Evolutionary conservation across 228 moss, liverwort and hornwort genomes (phyloP), one percentile per base, ranked within the genome.

Genomic region (Sphagnum fallax): DNA sequence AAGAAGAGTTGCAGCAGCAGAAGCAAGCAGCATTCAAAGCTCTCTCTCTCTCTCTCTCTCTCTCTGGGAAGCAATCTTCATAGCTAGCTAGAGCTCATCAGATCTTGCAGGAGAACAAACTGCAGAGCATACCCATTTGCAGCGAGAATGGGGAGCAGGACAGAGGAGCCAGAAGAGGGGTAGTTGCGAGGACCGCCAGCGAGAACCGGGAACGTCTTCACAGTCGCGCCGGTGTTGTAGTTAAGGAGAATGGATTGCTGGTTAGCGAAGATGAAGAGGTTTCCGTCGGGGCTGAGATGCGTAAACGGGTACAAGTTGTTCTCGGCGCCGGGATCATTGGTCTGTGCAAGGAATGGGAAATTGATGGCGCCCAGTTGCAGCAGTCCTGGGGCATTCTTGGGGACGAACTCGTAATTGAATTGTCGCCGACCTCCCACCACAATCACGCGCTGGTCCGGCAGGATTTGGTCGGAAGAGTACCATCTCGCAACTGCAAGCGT

Each of bases 291-390:
- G 59, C 75, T 70, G 68, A 90, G 90, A 72, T 88, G 82, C 51
- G 88, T 85, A 60, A 88, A 90, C 0, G 90, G 90, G 72, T 90
- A 90, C 49, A 90, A 78, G 60, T 88, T 90, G 62, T 88, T 83
- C 60, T 90, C 83, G 1, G 70, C 75, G 0, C 72, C 72, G 0
- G 75, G 47, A 10, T 67, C 73, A 9, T 5, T 63, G 12, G 90
- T 88, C 57, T 59, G 65, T 4, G 32, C 14, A 13, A 90, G 60
- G 14, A 90, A 32, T 0, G 85, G 85, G 14, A 90, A 55, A 0
- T 10, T 4, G 51, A 85, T 80, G 4, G 67, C 72, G 5, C 81
- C 80, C 11, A 75, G 70, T 32, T 32, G 32, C 32, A 2, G 32
- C 32, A 32, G 32, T 1, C 71, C 66, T 0, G 49, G 0, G 5